Conservation (phyloP, 2,329 filamentous ascomycete species). For the Pestalotiopsis sp. region DNA sequence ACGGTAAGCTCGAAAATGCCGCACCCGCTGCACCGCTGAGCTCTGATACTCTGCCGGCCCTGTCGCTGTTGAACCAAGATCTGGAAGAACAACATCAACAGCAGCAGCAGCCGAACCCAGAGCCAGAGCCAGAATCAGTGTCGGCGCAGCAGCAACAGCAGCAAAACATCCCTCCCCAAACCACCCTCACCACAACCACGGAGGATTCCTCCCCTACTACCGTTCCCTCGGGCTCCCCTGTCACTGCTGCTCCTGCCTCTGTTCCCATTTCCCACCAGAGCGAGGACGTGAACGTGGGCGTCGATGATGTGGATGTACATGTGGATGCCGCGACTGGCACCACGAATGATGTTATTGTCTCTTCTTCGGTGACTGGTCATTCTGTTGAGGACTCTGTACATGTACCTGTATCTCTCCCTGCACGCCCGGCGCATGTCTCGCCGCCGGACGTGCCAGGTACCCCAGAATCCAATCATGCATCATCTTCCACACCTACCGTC, state of each 20-base stretch:
- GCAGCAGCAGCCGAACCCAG: slow-evolving; percentile 12
- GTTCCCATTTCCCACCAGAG: background rate
- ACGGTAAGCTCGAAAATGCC: slow-evolving; percentile 55
- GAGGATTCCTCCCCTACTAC: background rate
- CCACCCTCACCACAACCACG: background rate
- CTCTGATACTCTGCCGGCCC: slow-evolving; percentile 22
- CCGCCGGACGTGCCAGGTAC: slow-evolving; percentile 14
- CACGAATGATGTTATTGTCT: slow-evolving; percentile 28
- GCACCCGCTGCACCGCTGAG: slow-evolving; percentile 48
- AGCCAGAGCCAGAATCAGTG: slow-evolving; percentile 7
- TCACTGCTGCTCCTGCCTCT: background rate
- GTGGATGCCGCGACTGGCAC: slow-evolving; percentile 21
- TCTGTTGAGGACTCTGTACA: slow-evolving; percentile 16
- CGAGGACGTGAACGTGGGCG: slow-evolving; percentile 6
- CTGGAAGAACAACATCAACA: background rate
- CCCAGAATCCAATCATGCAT: slow-evolving; percentile 10
- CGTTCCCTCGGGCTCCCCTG: background rate
- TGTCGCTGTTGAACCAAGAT: background rate
- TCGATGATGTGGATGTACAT: slow-evolving; percentile 1
- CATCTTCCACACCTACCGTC: slow-evolving; percentile 13
- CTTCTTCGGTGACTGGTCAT: slow-evolving; percentile 25
- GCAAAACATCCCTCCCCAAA: background rate
- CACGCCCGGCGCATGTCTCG: slow-evolving; percentile 9
- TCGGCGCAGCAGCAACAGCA: background rate
- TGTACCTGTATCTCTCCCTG: slow-evolving; percentile 15